Evolutionary conservation across 2,329 filamentous ascomycete species (phyloP), one percentile per base, ranked within the genome.

Genomic region (Zymoseptoria passerinii): DNA sequence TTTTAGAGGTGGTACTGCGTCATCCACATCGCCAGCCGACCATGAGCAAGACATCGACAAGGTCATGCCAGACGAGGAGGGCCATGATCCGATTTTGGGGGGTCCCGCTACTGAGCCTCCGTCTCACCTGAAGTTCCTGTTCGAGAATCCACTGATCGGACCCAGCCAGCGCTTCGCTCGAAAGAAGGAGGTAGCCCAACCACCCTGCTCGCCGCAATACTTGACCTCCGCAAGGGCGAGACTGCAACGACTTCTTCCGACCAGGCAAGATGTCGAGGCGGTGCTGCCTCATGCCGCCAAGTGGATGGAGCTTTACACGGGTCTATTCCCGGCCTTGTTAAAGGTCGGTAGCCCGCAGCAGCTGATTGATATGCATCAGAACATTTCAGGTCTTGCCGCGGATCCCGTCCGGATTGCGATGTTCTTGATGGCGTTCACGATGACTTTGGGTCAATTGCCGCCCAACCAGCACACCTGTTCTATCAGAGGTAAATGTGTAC

Each of bases 141-240:
- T 72, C 57, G 65, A 71, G 44, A 71, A 71, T 53, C 63, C 66
- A 28, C 59, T 68, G 52, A 65, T 72, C n/a, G 58, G 57, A 8
- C 64, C 61, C 19, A 57, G 61, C 50, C 55, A 59, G 48, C 55
- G 54, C 10, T 28, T 13, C 5, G 50, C 23, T 18, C 13, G 28
- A 4, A 2, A 1, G 20, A 27, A 52, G 13, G n/a, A 52, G 48
- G 23, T 50, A 51, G 29, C 55, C 28, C 49, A 19, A 44, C 50
- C 56, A 7, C 54, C 55, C 6, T 60, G 60, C 49, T 65, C 63
- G 10, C 23, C 40, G 1, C 54, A 62, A 20, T 64, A 63, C 44
- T 50, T 64, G 48, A 56, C 60, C 8, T 57, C 61, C 16, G 63
- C 62, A 50, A 61, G 64, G 54, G 61, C 49, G 52, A 66, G 60